These are phyloP conservation scores for Lactarius quietus DNA, from an alignment of 768 basidiomycete species.

Conservation along the genomic window DNA sequence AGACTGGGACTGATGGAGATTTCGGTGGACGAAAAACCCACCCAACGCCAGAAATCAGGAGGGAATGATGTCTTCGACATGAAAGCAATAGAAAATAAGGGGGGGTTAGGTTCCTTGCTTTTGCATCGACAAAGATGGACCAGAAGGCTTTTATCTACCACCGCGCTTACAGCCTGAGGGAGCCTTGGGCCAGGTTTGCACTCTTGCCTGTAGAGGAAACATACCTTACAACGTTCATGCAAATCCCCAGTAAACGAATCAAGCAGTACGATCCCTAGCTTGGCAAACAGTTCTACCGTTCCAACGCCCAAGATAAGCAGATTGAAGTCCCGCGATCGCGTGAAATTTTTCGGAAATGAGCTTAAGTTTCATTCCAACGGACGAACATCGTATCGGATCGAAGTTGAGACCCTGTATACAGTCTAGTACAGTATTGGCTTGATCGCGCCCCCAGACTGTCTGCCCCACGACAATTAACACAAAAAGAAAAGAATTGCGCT, in stretches of 20 bases:
- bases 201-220: background rate
- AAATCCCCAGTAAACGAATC: background rate
- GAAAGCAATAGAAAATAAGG: no score
- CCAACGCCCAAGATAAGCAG: background rate
- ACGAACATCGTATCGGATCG: background rate
- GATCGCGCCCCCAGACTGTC: background rate
- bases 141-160: background rate
- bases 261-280: background rate
- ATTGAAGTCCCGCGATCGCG: background rate
- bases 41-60: constrained; percentile 11
- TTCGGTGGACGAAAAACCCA: background rate
- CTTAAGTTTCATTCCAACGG: background rate
- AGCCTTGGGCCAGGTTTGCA: background rate
- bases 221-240: background rate
- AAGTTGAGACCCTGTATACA: background rate
- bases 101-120: background rate
- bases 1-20: no score
- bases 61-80: background rate
- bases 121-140: background rate
- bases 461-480: background rate
- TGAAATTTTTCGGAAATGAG: background rate
- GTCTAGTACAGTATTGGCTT: background rate
- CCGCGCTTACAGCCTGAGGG: background rate
- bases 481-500: background rate
- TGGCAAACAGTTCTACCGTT: background rate